phyloP scores from a whole-genome alignment of 371 early-diverging fungal species.

The Mucor indicus region DNA sequence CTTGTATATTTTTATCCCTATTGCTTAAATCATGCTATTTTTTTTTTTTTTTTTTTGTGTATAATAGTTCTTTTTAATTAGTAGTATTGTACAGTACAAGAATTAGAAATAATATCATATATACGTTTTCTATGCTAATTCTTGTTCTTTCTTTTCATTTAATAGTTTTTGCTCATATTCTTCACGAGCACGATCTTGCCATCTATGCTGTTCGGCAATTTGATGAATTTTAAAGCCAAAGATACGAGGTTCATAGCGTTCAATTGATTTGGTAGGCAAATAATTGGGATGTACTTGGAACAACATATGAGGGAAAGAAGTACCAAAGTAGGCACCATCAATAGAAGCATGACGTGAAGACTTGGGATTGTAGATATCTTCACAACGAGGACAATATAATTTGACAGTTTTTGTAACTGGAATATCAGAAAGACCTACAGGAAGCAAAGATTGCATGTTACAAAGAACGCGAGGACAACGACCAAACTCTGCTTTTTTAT shows the following conservation, averaged over 20 bases:
- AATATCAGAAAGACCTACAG: conserved; percentile 88
- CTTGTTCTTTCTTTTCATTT: too few relatives aligned
- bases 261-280: conserved; percentile 62
- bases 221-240: conserved; percentile 95
- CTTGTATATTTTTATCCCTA: too few relatives aligned
- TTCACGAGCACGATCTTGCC: conserved; percentile 83
- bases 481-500: conserved; percentile 90
- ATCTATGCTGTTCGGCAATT: conserved; percentile 81
- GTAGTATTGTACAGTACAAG: too few relatives aligned
- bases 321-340: conserved; percentile 98
- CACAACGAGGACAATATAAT: conserved; percentile 91
- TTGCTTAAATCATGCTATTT: too few relatives aligned
- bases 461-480: conserved; percentile 94
- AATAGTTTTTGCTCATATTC: too few relatives aligned
- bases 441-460: conserved; percentile 77
- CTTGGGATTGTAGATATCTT: conserved; percentile 93
- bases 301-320: conserved; percentile 95
- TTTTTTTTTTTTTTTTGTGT: too few relatives aligned
- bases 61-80: too few relatives aligned
- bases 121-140: too few relatives aligned
- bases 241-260: conserved; percentile 90
- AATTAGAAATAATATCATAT: too few relatives aligned
- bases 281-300: conserved; percentile 89
- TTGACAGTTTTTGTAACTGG: conserved; percentile 83
- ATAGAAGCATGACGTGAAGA: conserved; percentile 75